phyloP scores from a whole-genome alignment of 1,284 basidiomycete genomes.

The Cutaneotrichosporon dermatis region DNA sequence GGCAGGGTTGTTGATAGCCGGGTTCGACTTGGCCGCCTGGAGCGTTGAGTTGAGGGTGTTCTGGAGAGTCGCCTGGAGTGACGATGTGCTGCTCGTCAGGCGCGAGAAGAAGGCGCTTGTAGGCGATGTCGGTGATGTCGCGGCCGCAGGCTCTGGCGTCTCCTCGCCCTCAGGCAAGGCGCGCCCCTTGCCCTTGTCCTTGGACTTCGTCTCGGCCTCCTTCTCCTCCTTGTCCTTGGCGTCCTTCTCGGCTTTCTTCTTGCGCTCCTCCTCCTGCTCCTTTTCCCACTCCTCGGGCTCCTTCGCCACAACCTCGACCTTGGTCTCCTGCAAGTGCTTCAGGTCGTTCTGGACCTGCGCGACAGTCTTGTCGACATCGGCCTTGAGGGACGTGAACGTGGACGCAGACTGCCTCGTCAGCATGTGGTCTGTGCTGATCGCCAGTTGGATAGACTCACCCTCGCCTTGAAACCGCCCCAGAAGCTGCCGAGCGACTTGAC shows the following conservation, averaged over 20 bases:
- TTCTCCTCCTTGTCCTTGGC: slow-evolving; percentile 21
- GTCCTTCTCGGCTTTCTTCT: slow-evolving; percentile 10
- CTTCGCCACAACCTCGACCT: slow-evolving; percentile 43
- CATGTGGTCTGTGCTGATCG: not conserved
- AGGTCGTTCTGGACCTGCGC: slow-evolving; percentile 76
- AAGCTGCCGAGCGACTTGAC: slow-evolving; percentile 68
- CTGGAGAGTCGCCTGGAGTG: slow-evolving; percentile 51
- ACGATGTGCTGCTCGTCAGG: slow-evolving; percentile 32
- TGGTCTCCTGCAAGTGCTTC: slow-evolving; percentile 47
- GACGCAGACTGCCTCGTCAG: slow-evolving; percentile 60
- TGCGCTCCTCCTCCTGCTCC: slow-evolving; percentile 27
- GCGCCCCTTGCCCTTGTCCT: slow-evolving; percentile 38
- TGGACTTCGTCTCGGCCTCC: slow-evolving; percentile 12
- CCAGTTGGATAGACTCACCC: slow-evolving; percentile 61
- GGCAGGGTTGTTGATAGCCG: slow-evolving; percentile 38
- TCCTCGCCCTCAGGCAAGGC: slow-evolving; percentile 10
- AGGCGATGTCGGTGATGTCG: not conserved
- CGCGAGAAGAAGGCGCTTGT: slow-evolving; percentile 30
- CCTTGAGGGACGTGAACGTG: slow-evolving; percentile 65
- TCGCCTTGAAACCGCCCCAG: slow-evolving; percentile 84
- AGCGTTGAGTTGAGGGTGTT: slow-evolving; percentile 57
- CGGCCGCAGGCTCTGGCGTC: not conserved
- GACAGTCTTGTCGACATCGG: slow-evolving; percentile 71
- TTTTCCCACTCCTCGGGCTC: slow-evolving; percentile 29
- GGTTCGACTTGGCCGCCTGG: slow-evolving; percentile 57